Conservation (phyloP, 2,329 filamentous ascomycete genomes). For the Penicillium sp. region DNA sequence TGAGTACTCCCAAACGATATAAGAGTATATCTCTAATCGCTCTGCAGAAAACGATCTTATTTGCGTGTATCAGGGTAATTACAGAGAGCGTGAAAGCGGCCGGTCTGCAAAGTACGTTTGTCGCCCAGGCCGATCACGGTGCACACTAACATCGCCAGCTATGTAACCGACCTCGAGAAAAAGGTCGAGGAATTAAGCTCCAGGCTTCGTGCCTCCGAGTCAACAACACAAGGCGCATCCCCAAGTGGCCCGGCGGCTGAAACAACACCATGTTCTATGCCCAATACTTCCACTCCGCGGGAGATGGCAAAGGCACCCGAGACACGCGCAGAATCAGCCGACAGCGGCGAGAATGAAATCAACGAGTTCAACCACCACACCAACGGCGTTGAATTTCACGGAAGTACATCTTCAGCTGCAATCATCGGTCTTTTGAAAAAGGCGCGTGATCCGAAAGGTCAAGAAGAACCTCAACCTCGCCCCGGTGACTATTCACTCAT, state of each 20-base stretch:
- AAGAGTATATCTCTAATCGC: conserved; percentile 2
- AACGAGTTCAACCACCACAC: conserved; percentile 50
- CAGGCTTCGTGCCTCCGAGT: conserved; percentile 28
- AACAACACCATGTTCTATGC: conserved; percentile 29
- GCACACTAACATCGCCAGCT: conserved; percentile 24
- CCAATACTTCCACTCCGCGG: conserved; percentile 20
- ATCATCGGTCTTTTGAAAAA: conserved; percentile 47
- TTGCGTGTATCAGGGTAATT: conserved; percentile 39
- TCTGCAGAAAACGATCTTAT: conserved; percentile 33
- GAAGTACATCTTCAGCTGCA: conserved; percentile 51
- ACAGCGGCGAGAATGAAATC: conserved; percentile 41
- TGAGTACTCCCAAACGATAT: conserved; percentile 22
- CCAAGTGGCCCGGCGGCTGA: conserved; percentile 16
- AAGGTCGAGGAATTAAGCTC: conserved; percentile 34
- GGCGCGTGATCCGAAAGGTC: conserved; percentile 25
- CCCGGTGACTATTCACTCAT: conserved; percentile 42
- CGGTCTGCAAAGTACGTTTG: conserved; percentile 30
- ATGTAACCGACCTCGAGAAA: conserved; percentile 40
- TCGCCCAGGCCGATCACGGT: neutral
- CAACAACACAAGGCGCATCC: conserved; percentile 18
- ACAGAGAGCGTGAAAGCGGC: conserved; percentile 32
- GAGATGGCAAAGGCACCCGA: conserved; percentile 19
- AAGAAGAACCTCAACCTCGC: conserved; percentile 14
- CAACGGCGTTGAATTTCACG: conserved; percentile 51
- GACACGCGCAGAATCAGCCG: conserved; percentile 25